A percentile compares a stretch with the other conserved stretches of the same genome.
Evolutionary conservation across 148 eudicot species (phyloP).

Genomic region (Heliosperma pusillum): DNA sequence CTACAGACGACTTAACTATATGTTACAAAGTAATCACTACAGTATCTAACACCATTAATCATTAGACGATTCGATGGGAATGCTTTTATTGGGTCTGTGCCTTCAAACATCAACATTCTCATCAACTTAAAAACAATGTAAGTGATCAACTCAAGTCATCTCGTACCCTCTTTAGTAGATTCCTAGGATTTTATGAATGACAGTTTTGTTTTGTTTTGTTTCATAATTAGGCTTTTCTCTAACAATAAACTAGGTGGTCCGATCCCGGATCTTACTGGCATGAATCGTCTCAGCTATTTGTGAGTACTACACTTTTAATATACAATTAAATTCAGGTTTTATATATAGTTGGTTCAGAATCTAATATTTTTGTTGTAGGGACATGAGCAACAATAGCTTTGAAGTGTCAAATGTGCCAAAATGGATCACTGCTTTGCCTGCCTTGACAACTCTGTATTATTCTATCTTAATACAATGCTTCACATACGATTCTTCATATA

Average conservation of each 20-base stretch:
- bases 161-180: too few species aligned
- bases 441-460: too few species aligned
- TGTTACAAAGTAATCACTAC: neutral
- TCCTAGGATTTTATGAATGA: neutral
- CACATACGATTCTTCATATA: too few species aligned
- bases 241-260: constrained; percentile 25
- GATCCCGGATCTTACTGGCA: constrained; percentile 26
- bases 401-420: too few species aligned
- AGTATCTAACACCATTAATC: neutral
- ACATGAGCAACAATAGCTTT: too few species aligned
- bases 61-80: constrained; percentile 28
- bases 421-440: too few species aligned
- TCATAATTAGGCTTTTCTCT: constrained; percentile 21
- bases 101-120: constrained; percentile 12
- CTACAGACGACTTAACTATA: neutral
- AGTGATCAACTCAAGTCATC: constrained; percentile 6
- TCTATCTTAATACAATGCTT: too few species aligned
- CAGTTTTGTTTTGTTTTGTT: neutral
- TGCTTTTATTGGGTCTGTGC: constrained; percentile 23
- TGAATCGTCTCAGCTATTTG: constrained; percentile 28
- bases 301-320: too few species aligned
- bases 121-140: constrained; percentile 19
- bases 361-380: too few species aligned
- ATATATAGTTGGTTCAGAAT: too few species aligned
- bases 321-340: too few species aligned